These are phyloP conservation scores for Candida sakaeoensis DNA, from an alignment of 805 yeast genomes.

Conservation along the genomic window DNA sequence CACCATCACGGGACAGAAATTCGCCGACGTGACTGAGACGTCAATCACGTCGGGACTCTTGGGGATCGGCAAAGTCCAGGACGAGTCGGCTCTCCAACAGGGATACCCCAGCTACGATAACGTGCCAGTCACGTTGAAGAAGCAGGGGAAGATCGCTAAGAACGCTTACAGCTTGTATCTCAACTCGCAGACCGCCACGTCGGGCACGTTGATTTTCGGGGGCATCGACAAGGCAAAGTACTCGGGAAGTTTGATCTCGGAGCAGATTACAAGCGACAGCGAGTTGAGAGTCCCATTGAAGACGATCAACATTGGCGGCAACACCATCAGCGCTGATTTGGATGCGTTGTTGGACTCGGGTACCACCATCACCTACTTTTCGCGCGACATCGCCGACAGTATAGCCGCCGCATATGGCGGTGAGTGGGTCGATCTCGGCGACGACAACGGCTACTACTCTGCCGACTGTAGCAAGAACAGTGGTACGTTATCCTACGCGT, in stretches of 20 bases:
- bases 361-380: conserved; percentile 39
- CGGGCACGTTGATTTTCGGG: conserved; percentile 30
- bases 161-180: conserved; percentile 36
- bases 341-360: conserved; percentile 34
- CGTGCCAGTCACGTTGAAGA: conserved; percentile 30
- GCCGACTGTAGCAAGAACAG: conserved; percentile 7
- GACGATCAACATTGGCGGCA: conserved; percentile 23
- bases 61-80: conserved; percentile 65
- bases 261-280: neutral
- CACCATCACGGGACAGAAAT: conserved; percentile 13
- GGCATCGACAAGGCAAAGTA: conserved; percentile 30
- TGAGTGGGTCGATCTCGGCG: conserved; percentile 7
- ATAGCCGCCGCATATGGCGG: conserved; percentile 11
- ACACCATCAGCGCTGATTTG: conserved; percentile 15
- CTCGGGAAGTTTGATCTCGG: conserved; percentile 16
- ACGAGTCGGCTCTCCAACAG: conserved; percentile 50
- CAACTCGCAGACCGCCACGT: conserved; percentile 15
- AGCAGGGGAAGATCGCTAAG: conserved; percentile 30
- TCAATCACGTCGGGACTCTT: conserved; percentile 72
- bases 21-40: conserved; percentile 17
- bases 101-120: conserved; percentile 21
- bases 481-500: neutral
- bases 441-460: conserved; percentile 13
- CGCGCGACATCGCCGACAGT: conserved; percentile 21
- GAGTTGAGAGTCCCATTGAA: conserved; percentile 44